Conservation (phyloP, 2,329 filamentous ascomycete species). For the Lachnellula subtilissima region DNA sequence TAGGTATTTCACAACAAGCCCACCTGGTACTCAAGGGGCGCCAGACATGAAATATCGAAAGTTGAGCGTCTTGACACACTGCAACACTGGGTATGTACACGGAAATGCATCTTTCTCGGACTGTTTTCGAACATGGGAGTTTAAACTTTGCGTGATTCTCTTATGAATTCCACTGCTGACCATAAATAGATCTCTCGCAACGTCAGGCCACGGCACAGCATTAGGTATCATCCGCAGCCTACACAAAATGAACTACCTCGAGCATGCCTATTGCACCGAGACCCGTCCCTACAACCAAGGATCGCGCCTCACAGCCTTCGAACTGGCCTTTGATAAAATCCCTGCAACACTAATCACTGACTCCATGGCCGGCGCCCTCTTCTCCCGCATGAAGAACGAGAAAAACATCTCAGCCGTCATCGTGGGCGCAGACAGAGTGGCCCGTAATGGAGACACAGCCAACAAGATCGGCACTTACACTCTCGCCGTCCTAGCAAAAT, state of each 20-base stretch:
- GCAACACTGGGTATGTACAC: constrained; percentile 76
- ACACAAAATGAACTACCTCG: constrained; percentile 58
- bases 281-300: constrained; percentile 98
- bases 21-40: constrained; percentile 34
- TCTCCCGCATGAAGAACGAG: constrained; percentile 56
- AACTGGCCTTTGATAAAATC: constrained; percentile 90
- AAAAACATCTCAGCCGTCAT: constrained; percentile 79
- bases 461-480: constrained; percentile 98
- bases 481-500: constrained; percentile 80
- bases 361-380: constrained; percentile 89
- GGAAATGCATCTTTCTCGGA: no score
- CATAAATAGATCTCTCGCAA: constrained; percentile 71
- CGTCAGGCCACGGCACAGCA: constrained; percentile 95
- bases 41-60: constrained; percentile 44
- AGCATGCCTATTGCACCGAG: constrained; percentile 92
- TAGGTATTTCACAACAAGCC: constrained; percentile 33
- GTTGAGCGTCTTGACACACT: constrained; percentile 90
- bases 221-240: constrained; percentile 89
- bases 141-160: no score
- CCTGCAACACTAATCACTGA: constrained; percentile 90
- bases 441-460: constrained; percentile 93
- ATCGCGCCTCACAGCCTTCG: constrained; percentile 88
- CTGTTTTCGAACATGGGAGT: no score
- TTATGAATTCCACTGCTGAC: constrained; percentile 7
- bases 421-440: constrained; percentile 91